Percentiles rank a stretch among this genome's conserved stretches.
Conservation (phyloP, 306 rosid species). For the Cicer yamashitae region DNA sequence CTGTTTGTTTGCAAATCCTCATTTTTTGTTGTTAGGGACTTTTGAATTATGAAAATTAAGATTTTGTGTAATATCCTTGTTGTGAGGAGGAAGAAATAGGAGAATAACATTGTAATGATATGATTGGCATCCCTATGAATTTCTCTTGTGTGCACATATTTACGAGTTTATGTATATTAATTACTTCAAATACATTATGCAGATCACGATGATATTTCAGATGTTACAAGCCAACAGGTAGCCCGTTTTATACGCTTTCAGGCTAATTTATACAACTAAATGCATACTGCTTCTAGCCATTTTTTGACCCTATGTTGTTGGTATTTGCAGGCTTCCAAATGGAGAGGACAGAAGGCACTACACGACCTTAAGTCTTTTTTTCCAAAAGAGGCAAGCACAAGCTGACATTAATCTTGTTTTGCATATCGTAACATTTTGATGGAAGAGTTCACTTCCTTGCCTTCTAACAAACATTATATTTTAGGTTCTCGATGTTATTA, state of each 20-base stretch:
- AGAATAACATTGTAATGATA: not conserved
- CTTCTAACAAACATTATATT: constrained; percentile 42
- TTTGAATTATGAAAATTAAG: not conserved
- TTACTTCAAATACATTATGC: constrained; percentile 50
- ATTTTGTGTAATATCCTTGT: not conserved
- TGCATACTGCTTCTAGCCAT: constrained; percentile 15
- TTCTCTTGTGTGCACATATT: constrained; percentile 13
- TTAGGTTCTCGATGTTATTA: constrained; percentile 83
- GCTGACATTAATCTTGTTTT: constrained; percentile 26
- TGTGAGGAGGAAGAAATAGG: not conserved
- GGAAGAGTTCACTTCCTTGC: constrained; percentile 34
- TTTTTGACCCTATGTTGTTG: constrained; percentile 31
- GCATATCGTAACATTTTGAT: constrained; percentile 35
- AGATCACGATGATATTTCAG: constrained; percentile 60
- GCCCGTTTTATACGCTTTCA: constrained; percentile 13
- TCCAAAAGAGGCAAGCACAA: constrained; percentile 77
- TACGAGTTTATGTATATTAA: constrained; percentile 30
- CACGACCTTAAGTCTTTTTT: constrained; percentile 71
- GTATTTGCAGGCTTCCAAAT: constrained; percentile 63
- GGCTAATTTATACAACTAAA: constrained; percentile 22
- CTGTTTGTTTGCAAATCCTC: constrained; percentile 10
- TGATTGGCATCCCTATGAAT: not conserved
- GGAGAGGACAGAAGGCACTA: constrained; percentile 72
- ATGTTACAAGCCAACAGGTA: constrained; percentile 60
- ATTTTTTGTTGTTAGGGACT: constrained; percentile 12